These are phyloP conservation scores for Trichoderma virens DNA, from an alignment of 495 filamentous ascomycete genomes.

Conservation along the genomic window DNA sequence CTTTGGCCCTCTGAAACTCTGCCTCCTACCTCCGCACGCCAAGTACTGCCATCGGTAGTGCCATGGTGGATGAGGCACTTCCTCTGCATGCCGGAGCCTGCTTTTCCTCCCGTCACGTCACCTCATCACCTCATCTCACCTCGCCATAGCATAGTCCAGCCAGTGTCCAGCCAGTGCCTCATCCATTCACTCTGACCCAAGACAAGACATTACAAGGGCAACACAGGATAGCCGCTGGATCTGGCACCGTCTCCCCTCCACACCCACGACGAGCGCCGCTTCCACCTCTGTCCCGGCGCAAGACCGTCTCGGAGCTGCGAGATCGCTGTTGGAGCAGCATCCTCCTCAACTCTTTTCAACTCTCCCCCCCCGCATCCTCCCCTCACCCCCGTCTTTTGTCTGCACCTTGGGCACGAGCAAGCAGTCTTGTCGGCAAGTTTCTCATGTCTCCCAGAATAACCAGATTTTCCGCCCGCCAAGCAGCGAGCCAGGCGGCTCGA, in stretches of 20 bases:
- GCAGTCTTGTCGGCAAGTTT: not conserved
- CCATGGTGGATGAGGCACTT: not conserved
- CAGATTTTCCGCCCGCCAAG: constrained; percentile 70
- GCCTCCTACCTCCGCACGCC: not conserved
- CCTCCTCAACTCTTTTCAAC: not conserved
- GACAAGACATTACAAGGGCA: too few relatives aligned
- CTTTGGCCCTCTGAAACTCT: constrained; percentile 2
- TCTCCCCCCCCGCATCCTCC: constrained; percentile 8
- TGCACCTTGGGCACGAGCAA: constrained; percentile 17
- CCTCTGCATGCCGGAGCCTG: not conserved
- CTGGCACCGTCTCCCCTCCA: not conserved
- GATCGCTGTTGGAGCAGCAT: not conserved
- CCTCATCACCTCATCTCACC: not conserved
- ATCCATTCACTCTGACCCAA: not conserved
- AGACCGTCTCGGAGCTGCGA: not conserved
- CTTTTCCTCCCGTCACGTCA: not conserved
- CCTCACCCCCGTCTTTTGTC: constrained; percentile 13
- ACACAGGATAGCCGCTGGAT: too few relatives aligned
- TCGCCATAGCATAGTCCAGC: not conserved
- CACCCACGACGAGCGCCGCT: not conserved
- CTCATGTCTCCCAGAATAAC: constrained; percentile 84
- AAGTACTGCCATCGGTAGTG: not conserved
- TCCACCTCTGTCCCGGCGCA: not conserved
- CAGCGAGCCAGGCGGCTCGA: constrained; percentile 50
- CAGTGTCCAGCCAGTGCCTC: not conserved